phyloP scores from a whole-genome alignment of 2,329 filamentous ascomycete species.

The Alternaria gansuensis region DNA sequence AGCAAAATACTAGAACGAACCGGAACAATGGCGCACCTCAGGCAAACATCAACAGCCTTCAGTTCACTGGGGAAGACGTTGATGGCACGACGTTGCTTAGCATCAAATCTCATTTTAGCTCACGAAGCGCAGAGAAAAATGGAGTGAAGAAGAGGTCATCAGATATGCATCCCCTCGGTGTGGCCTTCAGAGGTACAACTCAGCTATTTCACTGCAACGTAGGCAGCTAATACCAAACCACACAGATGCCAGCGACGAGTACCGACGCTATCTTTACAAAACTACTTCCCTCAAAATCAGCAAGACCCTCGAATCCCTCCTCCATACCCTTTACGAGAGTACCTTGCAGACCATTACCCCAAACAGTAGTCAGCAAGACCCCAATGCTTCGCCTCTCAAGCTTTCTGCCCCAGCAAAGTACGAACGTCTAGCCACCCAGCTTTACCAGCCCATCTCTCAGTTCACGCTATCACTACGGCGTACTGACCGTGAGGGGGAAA shows the following conservation, averaged over 20 bases:
- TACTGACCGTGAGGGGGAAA: conserved; percentile 24
- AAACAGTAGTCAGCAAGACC: conserved; percentile 1
- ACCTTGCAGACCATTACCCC: conserved; percentile 27
- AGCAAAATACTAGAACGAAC: conserved; percentile 19
- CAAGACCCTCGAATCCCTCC: conserved; percentile 27
- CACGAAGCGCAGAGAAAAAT: conserved; percentile 22
- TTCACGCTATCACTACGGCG: conserved; percentile 23
- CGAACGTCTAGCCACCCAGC: conserved; percentile 26
- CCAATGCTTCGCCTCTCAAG: conserved; percentile 19
- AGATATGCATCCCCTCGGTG: conserved; percentile 37
- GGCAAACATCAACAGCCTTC: background rate
- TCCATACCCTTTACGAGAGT: conserved; percentile 23
- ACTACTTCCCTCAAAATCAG: conserved; percentile 33
- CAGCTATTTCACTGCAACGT: background rate
- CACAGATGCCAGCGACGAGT: conserved; percentile 39
- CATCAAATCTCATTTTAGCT: conserved; percentile 16
- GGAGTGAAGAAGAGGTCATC: conserved; percentile 12
- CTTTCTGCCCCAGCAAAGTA: conserved; percentile 32
- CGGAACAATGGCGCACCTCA: conserved; percentile 4
- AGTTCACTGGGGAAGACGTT: background rate
- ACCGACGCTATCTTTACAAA: conserved; percentile 40
- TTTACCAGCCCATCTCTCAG: conserved; percentile 34
- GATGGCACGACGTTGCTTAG: conserved; percentile 2
- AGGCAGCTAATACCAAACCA: conserved; percentile 17
- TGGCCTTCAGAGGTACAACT: conserved; percentile 40